Conservation (phyloP, 2,329 filamentous ascomycete species). For the Alternaria metachromatica region DNA sequence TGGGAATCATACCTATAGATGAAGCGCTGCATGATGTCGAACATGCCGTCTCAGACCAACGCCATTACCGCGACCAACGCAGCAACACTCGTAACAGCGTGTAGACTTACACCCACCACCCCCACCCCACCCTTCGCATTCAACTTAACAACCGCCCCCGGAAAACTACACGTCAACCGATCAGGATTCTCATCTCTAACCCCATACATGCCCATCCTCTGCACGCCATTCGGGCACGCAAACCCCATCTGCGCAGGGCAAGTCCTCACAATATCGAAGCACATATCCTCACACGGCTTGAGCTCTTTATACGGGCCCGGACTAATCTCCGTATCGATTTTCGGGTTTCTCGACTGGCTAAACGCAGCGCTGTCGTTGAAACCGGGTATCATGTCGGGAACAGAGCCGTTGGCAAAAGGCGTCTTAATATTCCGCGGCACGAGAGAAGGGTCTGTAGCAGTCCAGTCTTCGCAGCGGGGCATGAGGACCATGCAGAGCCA, state of each 20-base stretch:
- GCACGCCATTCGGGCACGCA: conserved; percentile 65
- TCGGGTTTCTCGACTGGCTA: conserved; percentile 69
- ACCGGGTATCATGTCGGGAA: conserved; percentile 19
- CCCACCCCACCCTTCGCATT: conserved; percentile 23
- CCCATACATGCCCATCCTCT: conserved; percentile 34
- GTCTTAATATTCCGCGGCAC: conserved; percentile 74
- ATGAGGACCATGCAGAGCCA: conserved; percentile 96
- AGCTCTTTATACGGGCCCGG: conserved; percentile 96
- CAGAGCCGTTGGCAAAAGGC: conserved; percentile 72
- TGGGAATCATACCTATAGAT: too few species aligned
- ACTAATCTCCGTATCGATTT: conserved; percentile 73
- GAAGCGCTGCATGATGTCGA: too few species aligned
- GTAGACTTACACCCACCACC: background rate
- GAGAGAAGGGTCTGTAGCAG: conserved; percentile 58
- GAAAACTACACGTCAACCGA: conserved; percentile 49
- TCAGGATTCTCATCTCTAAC: conserved; percentile 17
- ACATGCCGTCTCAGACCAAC: background rate
- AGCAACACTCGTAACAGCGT: background rate
- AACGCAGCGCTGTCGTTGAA: conserved; percentile 46
- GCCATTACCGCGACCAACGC: background rate
- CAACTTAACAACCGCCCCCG: conserved; percentile 50
- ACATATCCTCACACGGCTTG: conserved; percentile 85
- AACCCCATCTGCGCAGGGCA: conserved; percentile 83
- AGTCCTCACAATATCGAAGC: conserved; percentile 82
- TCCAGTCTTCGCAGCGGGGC: conserved; percentile 88